Base-by-base conservation (phyloP, 176 grass and related monocot genomes). In the Otatea glauca region DNA sequence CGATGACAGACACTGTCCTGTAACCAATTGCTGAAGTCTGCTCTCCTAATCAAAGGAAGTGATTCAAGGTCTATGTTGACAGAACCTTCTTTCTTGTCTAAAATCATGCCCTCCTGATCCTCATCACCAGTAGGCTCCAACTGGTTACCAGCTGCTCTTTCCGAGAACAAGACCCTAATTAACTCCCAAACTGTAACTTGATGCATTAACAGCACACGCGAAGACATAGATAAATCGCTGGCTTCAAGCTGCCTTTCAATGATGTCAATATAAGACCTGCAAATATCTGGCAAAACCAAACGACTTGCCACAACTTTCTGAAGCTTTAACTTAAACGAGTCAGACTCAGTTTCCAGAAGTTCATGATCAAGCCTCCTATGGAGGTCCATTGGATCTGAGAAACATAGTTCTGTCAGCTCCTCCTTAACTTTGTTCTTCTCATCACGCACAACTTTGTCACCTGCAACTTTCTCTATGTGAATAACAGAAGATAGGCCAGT, bases 101-200 rank as follows among this genome's bases (percentile, higher is more conserved):
- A 85, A 83, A 92, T 76, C 96, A 96, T 96, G 73, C 70, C 89
- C 73, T 93, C 93, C 63, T 86, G 74, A 72, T 91, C 90, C 78
- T 88, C 86, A 91, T 92, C 86, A 48, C 56, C 78, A 74, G 47
- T 63, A 81, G 67, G 41, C 53, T 89, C 86, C 54, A 86, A 84
- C 48, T 81, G 74, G 75, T 54, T 82, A 25, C 38, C 91, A 79
- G 77, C 60, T 65, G 84, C 88, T 56, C 88, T 90, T 64, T 93
- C 89, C 56, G 87, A 95, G 77, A 98, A 96, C 50, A 98, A 71
- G 83, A 93, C 93, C 77, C 84, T 92, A 81, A 98, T 94, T 70
- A 98, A 83, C 68, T 95, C 93, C 93, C 96, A 98, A 66, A 98
- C 81, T 24, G 89, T 78, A 35, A 95, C 86, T 83, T 94, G 92